Evolutionary conservation across 2,329 filamentous ascomycete genomes (phyloP), one percentile per base, ranked within the genome.

Genomic region (Fusarium sp.): DNA sequence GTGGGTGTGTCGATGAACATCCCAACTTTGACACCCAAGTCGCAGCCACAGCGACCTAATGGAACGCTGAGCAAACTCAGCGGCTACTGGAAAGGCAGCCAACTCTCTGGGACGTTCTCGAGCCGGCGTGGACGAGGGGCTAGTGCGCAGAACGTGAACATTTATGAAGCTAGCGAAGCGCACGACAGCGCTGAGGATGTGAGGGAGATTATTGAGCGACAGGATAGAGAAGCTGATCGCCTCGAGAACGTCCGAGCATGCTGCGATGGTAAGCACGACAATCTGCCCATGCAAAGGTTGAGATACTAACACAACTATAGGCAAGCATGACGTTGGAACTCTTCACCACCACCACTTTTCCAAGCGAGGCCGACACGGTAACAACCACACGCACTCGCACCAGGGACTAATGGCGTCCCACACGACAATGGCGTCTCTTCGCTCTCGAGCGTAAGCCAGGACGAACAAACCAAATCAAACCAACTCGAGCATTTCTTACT

Each of bases 211-310:
- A 94, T 96, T 78, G 94, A 96, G 83, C 88, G 90, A 72, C 92
- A 95, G 80, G 93, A 96, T 78, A 87, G 91, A 64, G 93, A 95
- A 76, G 87, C 92, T 29, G 94, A 95, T 80, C 89, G 92, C 72
- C 88, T 98, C 78, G 96, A 98, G 87, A 98, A 99, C 82, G 97
- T 99, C 74, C 89, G 97, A 81, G 95, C 96, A 69, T 99, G 97
- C 85, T 99, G 97, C 84, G 97, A 98, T 89, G 97, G 95, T 96
- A 88, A 90, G 92, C 62, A 27, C 10, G 35, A 13, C 6, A 13
- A 18, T 0, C 33, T 48, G 37, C 2, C 7, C 11, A 27, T 29
- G 18, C 27, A 16, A 14, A 33, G 41, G 58, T 4, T 31, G 64
- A 16, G 5, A 81, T 65, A 81, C 78, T 83, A 75, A 74, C 60